Percentiles rank a stretch among this genome's conserved stretches.
Conservation (phyloP, 495 filamentous ascomycete genomes). For the Talaromyces borbonicus region DNA sequence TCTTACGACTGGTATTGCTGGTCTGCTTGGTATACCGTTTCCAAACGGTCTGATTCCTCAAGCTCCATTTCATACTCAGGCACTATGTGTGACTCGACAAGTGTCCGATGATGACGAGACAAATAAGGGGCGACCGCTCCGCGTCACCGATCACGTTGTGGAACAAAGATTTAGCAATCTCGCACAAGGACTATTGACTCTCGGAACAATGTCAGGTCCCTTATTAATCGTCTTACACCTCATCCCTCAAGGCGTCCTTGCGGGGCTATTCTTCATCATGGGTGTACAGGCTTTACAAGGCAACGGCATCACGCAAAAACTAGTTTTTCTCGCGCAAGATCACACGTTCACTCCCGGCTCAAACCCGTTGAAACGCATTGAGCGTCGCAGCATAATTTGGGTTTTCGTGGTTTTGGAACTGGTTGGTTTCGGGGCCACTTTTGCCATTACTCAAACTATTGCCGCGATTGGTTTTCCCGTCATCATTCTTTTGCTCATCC, state of each 20-base stretch:
- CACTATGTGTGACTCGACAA: conserved; percentile 64
- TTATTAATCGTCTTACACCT: conserved; percentile 72
- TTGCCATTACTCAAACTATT: conserved; percentile 93
- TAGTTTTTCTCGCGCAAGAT: conserved; percentile 68
- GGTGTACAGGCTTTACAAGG: conserved; percentile 70
- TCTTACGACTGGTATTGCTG: conserved; percentile 73
- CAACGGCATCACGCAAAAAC: conserved; percentile 76
- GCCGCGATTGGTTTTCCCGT: conserved; percentile 91
- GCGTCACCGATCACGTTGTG: conserved; percentile 62
- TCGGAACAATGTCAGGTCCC: conserved; percentile 83
- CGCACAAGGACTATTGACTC: conserved; percentile 68
- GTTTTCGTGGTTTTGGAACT: conserved; percentile 68
- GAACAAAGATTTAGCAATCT: conserved; percentile 88
- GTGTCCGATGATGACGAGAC: conserved; percentile 47
- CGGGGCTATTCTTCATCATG: conserved; percentile 93
- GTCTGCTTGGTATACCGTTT: conserved; percentile 77
- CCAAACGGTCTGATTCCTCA: conserved; percentile 91
- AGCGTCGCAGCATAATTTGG: conserved; percentile 58
- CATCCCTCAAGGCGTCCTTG: conserved; percentile 80
- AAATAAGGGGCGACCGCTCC: conserved; percentile 52
- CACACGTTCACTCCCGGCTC: conserved; percentile 47
- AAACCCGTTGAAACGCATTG: conserved; percentile 56
- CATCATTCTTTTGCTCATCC: conserved; percentile 74
- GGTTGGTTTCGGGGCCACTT: conserved; percentile 71
- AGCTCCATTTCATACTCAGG: conserved; percentile 85